phyloP scores from a whole-genome alignment of 2,329 filamentous ascomycete genomes.

The Fusarium tanahbumbuense region DNA sequence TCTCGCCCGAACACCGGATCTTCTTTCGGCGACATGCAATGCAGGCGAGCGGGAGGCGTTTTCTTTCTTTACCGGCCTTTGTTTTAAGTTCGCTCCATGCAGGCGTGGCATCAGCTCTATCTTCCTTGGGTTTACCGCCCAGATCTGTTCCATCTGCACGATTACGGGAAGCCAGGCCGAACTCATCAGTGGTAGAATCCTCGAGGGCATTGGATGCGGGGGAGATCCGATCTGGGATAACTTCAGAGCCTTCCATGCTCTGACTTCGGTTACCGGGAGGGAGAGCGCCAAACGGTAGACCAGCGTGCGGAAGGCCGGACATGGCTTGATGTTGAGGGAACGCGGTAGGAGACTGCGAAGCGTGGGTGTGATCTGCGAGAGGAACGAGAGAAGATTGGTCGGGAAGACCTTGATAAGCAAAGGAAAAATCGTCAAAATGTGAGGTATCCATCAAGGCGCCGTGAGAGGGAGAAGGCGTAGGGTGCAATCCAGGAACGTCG shows the following conservation, averaged over 20 bases:
- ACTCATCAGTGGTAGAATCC: conserved; percentile 68
- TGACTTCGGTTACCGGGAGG: conserved; percentile 42
- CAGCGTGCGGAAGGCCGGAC: conserved; percentile 39
- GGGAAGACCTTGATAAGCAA: conserved; percentile 59
- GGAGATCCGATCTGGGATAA: conserved; percentile 57
- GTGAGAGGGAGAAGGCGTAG: conserved; percentile 37
- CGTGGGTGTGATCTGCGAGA: conserved; percentile 51
- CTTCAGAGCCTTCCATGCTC: conserved; percentile 58
- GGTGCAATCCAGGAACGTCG: conserved; percentile 39
- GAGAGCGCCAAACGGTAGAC: conserved; percentile 41
- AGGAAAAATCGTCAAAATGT: conserved; percentile 66
- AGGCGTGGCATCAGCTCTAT: conserved; percentile 69
- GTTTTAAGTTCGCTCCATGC: conserved; percentile 88
- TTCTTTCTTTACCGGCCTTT: conserved; percentile 95
- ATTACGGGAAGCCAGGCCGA: conserved; percentile 61
- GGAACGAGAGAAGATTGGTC: conserved; percentile 57
- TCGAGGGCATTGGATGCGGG: conserved; percentile 62
- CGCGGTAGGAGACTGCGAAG: conserved; percentile 47
- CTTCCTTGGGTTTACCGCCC: conserved; percentile 65
- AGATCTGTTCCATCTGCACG: conserved; percentile 66
- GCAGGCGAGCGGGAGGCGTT: conserved; percentile 90
- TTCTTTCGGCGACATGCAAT: conserved; percentile 97
- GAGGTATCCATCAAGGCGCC: conserved; percentile 57
- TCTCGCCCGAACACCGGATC: conserved; percentile 97
- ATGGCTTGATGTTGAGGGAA: conserved; percentile 51